Percentiles rank a stretch among this genome's conserved stretches.
Evolutionary conservation across 352 stramenopile species (phyloP).

Genomic region (Pythium utonaiense): DNA sequence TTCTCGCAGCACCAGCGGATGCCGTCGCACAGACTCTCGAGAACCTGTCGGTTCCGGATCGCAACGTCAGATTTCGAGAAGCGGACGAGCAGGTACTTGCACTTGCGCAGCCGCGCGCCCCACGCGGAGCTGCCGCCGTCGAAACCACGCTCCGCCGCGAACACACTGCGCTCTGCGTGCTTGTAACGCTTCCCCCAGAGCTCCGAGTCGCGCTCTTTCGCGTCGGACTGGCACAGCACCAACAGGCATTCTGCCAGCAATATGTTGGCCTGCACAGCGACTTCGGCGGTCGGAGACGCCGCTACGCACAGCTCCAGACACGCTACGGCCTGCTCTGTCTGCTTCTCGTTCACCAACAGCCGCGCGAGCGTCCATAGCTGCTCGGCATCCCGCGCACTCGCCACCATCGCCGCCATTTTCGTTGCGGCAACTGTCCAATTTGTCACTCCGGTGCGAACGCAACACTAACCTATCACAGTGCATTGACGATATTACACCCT

Average conservation of each 20-base stretch:
- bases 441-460: too few species aligned
- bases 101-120: constrained; percentile 45
- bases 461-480: too few species aligned
- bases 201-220: constrained; percentile 41
- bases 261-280: constrained; percentile 22
- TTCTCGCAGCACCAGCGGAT: constrained; percentile 21
- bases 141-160: constrained; percentile 24
- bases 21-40: constrained; percentile 53
- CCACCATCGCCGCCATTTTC: not conserved
- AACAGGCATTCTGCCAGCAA: constrained; percentile 61
- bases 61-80: constrained; percentile 37
- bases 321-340: constrained; percentile 33
- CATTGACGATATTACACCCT: too few species aligned
- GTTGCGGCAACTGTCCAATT: not conserved
- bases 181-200: constrained; percentile 49
- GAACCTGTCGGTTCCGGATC: constrained; percentile 32
- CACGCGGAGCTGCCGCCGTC: constrained; percentile 24
- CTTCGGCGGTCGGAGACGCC: not conserved
- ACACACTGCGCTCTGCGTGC: constrained; percentile 43
- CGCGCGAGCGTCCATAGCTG: constrained; percentile 68
- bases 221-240: constrained; percentile 34
- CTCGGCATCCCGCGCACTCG: constrained; percentile 8
- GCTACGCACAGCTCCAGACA: constrained; percentile 45
- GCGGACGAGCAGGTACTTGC: constrained; percentile 49
- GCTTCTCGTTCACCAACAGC: constrained; percentile 36